These are phyloP conservation scores for Stylosanthes scabra DNA, from an alignment of 331 rosid species.

Conservation along the genomic window DNA sequence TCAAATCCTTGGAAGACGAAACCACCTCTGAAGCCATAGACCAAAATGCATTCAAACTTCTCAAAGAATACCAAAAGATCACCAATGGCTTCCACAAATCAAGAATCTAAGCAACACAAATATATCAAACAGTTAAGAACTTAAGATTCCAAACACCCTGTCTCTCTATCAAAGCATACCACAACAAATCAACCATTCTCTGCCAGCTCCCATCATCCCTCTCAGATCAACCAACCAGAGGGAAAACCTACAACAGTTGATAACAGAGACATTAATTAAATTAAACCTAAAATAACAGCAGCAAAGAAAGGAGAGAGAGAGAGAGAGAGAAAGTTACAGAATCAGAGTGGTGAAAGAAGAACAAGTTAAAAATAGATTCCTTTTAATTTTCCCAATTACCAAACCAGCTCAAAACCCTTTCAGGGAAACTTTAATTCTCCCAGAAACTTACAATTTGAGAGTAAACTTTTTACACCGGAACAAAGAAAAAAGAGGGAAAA, in stretches of 20 bases:
- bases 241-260: slow-evolving; percentile 37
- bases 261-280: slow-evolving; percentile 7
- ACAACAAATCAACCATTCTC: slow-evolving; percentile 34
- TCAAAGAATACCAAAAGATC: too few species aligned
- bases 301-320: not conserved
- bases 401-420: slow-evolving; percentile 7
- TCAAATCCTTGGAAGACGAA: slow-evolving; percentile 59
- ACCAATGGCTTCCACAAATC: slow-evolving; percentile 35
- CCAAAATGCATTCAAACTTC: slow-evolving; percentile 46
- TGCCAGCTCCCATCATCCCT: slow-evolving; percentile 47
- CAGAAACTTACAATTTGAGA: not conserved
- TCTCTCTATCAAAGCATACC: slow-evolving; percentile 7
- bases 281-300: slow-evolving; percentile 22
- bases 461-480: not conserved
- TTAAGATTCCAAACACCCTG: slow-evolving; percentile 30
- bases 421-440: not conserved
- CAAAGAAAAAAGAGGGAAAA: not conserved
- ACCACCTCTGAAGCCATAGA: slow-evolving; percentile 64
- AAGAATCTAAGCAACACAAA: slow-evolving; percentile 19
- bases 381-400: not conserved
- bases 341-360: not conserved
- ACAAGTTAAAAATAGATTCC: slow-evolving; percentile 1
- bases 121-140: not conserved
- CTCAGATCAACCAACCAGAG: slow-evolving; percentile 51
- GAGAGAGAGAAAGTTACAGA: not conserved